Evolutionary conservation across 768 basidiomycete species (phyloP), one percentile per base, ranked within the genome.

Genomic region (Jaapia argillacea): DNA sequence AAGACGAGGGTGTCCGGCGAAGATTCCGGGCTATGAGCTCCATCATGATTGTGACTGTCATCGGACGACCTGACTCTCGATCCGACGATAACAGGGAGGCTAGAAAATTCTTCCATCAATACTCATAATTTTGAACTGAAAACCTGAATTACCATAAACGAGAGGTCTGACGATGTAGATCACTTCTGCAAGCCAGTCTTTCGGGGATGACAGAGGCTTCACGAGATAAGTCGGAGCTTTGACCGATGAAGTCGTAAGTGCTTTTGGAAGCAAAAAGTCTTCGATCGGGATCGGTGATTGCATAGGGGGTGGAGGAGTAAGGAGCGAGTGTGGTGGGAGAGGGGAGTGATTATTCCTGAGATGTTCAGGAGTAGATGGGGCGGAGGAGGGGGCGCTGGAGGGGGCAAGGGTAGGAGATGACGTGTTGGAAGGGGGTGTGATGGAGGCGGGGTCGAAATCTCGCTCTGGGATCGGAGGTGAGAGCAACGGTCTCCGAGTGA

Each of bases 391-490:
- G 12, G 72, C 71, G 6, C 79, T 74, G 5, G 80, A 75, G 3
- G 79, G 70, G 23, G 67, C 76, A 36, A 79, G 65, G 4, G 78
- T 78, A 16, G 80, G 78, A 14, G 83, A 76, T 5, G 74, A 74
- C 23, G 68, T 58, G 42, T 68, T 65, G 22, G 72, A 75, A 28
- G 67, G 66, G 12, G 81, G 73, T 5, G 90, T 56, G 37, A 72
- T 68, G 4, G 83, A 69, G 10, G n/a, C n/a, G 3, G 85, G 83
- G 58, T 93, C 92, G 48, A 89, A 73, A 51, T 92, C 90, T 41
- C 92, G 79, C 61, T 90, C 86, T 12, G 92, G 90, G 43, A 91
- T 78, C 16, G 85, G 82, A 2, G 83, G 82, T 1, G 75, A 72
- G 10, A 93, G 58, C 20, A 91, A 54, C 7, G 94, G 88, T 50